Percentiles rank a stretch among this genome's conserved stretches.
These are phyloP conservation scores for Zygosaccharomyces bisporus DNA, from an alignment of 805 yeast genomes.

Conservation along the genomic window DNA sequence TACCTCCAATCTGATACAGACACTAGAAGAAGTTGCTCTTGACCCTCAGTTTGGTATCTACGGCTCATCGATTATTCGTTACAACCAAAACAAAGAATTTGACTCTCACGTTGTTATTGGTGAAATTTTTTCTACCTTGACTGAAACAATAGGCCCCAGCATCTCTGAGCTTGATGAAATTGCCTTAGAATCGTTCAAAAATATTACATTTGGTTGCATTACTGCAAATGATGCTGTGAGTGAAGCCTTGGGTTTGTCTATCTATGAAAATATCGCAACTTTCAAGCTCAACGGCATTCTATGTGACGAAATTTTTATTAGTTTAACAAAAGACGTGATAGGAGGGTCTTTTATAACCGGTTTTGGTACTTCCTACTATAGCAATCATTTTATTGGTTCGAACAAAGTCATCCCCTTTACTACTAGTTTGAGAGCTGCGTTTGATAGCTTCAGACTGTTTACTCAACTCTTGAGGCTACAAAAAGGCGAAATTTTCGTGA, in stretches of 20 bases:
- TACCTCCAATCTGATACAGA: constrained; percentile 43
- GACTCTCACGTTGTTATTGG: constrained; percentile 45
- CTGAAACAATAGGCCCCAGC: constrained; percentile 58
- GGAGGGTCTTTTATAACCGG: constrained; percentile 17
- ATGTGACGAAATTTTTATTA: constrained; percentile 32
- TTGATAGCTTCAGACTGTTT: constrained; percentile 52
- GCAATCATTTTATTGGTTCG: constrained; percentile 29
- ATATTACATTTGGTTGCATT: constrained; percentile 36
- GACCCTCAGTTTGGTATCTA: constrained; percentile 50
- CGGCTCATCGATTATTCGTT: constrained; percentile 42
- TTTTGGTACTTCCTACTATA: constrained; percentile 21
- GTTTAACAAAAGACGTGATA: constrained; percentile 23
- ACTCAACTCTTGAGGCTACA: constrained; percentile 56
- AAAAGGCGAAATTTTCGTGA: constrained; percentile 43
- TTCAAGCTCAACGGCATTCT: constrained; percentile 25
- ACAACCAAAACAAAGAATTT: constrained; percentile 46
- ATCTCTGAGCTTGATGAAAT: constrained; percentile 34
- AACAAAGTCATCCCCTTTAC: constrained; percentile 46
- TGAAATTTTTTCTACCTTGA: constrained; percentile 42
- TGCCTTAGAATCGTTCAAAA: constrained; percentile 36
- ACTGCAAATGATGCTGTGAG: constrained; percentile 37
- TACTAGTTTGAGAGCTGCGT: constrained; percentile 40
- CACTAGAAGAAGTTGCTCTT: constrained; percentile 40
- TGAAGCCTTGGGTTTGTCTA: constrained; percentile 21
- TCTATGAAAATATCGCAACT: constrained; percentile 28